These are phyloP conservation scores for Candida montana DNA, from an alignment of 805 yeast species.

Conservation along the genomic window DNA sequence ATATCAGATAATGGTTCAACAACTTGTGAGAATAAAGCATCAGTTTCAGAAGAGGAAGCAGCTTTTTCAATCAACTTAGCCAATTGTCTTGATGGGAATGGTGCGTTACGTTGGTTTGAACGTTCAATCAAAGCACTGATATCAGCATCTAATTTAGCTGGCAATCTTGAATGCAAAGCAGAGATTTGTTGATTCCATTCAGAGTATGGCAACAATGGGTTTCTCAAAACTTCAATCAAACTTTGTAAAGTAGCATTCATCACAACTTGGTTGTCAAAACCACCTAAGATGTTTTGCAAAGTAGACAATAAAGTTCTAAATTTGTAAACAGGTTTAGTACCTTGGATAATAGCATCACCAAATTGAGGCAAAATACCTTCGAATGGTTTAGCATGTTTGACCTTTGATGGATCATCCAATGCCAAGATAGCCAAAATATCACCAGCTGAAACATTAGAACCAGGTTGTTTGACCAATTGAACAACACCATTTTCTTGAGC, in stretches of 20 bases:
- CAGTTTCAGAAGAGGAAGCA: slow-evolving; percentile 44
- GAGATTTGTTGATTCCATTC: slow-evolving; percentile 86
- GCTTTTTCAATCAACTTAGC: slow-evolving; percentile 65
- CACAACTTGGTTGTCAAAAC: slow-evolving; percentile 93
- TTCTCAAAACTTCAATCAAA: slow-evolving; percentile 66
- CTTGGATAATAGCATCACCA: slow-evolving; percentile 78
- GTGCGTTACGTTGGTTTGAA: slow-evolving; percentile 57
- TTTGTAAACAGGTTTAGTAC: slow-evolving; percentile 78
- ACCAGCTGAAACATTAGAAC: slow-evolving; percentile 95
- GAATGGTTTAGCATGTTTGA: slow-evolving; percentile 91
- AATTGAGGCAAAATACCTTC: slow-evolving; percentile 89
- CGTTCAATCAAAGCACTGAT: slow-evolving; percentile 64
- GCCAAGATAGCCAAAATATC: slow-evolving; percentile 93
- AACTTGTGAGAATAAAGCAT: slow-evolving; percentile 48
- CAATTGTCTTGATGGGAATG: slow-evolving; percentile 90
- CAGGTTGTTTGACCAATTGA: slow-evolving; percentile 94
- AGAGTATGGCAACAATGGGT: slow-evolving; percentile 82
- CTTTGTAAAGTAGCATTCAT: slow-evolving; percentile 78
- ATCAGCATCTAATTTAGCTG: slow-evolving; percentile 65
- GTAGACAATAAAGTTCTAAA: slow-evolving; percentile 55
- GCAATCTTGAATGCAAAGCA: slow-evolving; percentile 89
- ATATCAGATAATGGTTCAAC: slow-evolving; percentile 72
- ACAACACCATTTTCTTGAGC: slow-evolving; percentile 92
- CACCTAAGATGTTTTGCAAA: slow-evolving; percentile 74
- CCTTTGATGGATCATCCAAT: slow-evolving; percentile 94